phyloP scores from a whole-genome alignment of 2,329 filamentous ascomycete genomes.

The Paecilomyces sp. region DNA sequence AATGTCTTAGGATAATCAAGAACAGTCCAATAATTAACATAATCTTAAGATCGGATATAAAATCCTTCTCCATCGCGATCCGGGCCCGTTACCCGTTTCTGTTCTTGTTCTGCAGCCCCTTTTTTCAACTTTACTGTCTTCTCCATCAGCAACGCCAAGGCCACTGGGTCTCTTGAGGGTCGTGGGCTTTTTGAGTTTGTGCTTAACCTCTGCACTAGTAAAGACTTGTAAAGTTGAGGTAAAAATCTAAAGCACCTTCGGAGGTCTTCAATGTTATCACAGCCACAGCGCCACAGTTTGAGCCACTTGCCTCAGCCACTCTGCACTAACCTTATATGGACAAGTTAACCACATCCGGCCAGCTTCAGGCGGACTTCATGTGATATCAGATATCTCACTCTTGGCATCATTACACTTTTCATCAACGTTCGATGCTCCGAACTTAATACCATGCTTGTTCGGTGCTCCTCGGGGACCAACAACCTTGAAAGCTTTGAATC shows the following conservation, averaged over 20 bases:
- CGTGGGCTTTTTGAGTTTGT: neutral
- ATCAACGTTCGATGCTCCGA: neutral
- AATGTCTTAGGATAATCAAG: neutral
- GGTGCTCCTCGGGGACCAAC: neutral
- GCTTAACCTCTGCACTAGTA: neutral
- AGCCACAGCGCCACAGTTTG: neutral
- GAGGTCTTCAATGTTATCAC: neutral
- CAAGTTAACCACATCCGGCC: neutral
- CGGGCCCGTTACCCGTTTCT: no score
- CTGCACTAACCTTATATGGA: no score
- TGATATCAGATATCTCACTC: neutral
- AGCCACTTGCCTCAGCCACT: neutral
- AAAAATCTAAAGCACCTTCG: neutral
- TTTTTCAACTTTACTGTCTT: neutral
- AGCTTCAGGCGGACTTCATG: neutral
- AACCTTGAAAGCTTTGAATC: neutral
- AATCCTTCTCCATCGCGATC: no score
- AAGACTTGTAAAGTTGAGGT: neutral
- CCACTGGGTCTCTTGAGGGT: neutral
- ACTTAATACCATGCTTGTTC: neutral
- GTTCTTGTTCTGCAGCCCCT: no score
- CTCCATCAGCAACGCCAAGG: neutral
- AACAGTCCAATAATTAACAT: neutral
- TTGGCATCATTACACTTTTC: neutral
- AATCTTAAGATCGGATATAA: neutral